These are phyloP conservation scores for Elsinoe arachidis DNA, from an alignment of 2,329 filamentous ascomycete species.

Conservation along the genomic window DNA sequence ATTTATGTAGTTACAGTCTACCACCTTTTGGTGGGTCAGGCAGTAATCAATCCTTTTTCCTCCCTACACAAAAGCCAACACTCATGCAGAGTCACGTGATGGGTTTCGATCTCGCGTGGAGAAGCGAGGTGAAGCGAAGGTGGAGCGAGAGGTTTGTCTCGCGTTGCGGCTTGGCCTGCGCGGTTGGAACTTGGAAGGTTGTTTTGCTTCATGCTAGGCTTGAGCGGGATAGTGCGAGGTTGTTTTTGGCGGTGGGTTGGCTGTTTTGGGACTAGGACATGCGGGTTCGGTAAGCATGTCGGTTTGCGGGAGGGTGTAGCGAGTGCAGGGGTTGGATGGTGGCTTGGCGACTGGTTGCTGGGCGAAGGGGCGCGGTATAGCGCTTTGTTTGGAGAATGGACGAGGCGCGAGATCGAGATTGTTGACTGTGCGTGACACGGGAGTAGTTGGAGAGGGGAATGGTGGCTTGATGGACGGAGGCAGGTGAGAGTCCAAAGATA, in stretches of 20 bases:
- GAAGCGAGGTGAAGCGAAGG: no score
- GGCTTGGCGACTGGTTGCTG: background rate
- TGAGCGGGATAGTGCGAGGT: background rate
- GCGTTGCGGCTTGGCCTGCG: background rate
- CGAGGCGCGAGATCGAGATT: background rate
- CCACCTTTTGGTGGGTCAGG: no score
- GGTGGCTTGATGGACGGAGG: background rate
- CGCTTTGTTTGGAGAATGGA: background rate
- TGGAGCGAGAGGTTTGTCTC: background rate
- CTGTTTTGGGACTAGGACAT: background rate
- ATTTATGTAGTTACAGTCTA: no score
- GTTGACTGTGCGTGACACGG: background rate
- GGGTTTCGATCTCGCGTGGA: background rate
- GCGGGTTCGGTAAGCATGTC: slow-evolving; percentile 3
- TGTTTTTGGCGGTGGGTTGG: background rate
- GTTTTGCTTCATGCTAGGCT: no score
- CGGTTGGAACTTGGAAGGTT: no score
- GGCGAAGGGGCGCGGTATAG: background rate
- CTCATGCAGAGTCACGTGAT: background rate
- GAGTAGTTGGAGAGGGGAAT: background rate
- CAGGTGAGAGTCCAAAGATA: background rate
- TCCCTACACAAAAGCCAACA: no score
- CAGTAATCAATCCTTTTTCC: no score
- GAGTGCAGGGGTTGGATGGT: background rate
- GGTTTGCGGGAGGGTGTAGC: background rate